These are phyloP conservation scores for Dysphania ambrosioides DNA, from an alignment of 148 eudicot species.

Conservation along the genomic window DNA sequence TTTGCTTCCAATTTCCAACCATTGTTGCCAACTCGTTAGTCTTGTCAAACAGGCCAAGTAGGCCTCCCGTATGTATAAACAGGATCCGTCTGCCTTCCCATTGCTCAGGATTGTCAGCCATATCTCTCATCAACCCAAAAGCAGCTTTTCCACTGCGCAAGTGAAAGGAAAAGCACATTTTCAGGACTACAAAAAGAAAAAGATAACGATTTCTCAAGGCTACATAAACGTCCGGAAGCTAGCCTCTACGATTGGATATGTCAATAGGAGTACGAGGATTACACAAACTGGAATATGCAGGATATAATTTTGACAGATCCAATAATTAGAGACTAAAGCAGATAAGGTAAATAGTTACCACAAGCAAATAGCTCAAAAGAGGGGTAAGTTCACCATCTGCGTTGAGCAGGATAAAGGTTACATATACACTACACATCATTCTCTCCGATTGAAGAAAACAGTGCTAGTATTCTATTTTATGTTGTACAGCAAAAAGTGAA, in stretches of 20 bases:
- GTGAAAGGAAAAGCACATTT: neutral
- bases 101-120: slow-evolving; percentile 59
- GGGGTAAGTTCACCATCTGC: no score
- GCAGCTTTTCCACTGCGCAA: slow-evolving; percentile 82
- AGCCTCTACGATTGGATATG: neutral
- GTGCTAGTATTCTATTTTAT: neutral
- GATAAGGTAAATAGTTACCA: neutral
- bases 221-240: neutral
- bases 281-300: neutral
- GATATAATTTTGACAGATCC: neutral
- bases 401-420: no score
- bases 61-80: slow-evolving; percentile 95
- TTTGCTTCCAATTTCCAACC: slow-evolving; percentile 60
- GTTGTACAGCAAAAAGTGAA: no score
- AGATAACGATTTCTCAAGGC: no score
- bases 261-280: neutral
- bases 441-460: no score
- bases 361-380: neutral
- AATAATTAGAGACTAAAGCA: no score
- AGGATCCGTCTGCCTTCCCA: slow-evolving; percentile 90
- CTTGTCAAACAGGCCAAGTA: slow-evolving; percentile 85
- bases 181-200: neutral
- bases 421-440: no score
- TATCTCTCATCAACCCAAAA: slow-evolving; percentile 69
- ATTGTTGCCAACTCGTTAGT: slow-evolving; percentile 51